Percentiles rank a stretch among this genome's conserved stretches.
Conservation (phyloP, 2,329 filamentous ascomycete genomes). For the Leptographium wingfieldii region DNA sequence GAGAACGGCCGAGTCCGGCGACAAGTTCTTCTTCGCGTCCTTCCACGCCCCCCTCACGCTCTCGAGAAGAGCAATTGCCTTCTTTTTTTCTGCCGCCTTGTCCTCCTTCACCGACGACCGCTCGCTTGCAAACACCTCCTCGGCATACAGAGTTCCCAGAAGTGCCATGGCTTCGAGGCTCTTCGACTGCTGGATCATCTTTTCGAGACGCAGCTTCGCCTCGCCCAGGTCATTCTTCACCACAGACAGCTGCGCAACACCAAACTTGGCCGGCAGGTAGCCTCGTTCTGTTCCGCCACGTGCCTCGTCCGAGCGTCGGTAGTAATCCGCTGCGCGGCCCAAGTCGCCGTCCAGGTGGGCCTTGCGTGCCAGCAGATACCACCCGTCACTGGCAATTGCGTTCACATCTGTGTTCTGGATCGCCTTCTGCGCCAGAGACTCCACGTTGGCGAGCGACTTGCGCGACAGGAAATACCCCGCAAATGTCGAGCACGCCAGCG, state of each 20-base stretch:
- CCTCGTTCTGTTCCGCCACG: conserved; percentile 83
- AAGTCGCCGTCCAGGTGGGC: conserved; percentile 72
- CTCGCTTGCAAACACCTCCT: conserved; percentile 80
- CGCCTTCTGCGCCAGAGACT: conserved; percentile 78
- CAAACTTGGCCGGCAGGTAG: conserved; percentile 90
- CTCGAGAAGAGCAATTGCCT: conserved; percentile 76
- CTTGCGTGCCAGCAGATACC: conserved; percentile 87
- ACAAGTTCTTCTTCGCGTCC: conserved; percentile 72
- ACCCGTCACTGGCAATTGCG: conserved; percentile 91
- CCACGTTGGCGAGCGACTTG: conserved; percentile 69
- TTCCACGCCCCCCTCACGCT: conserved; percentile 81
- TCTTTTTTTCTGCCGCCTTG: conserved; percentile 72
- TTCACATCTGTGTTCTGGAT: conserved; percentile 96
- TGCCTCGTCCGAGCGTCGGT: conserved; percentile 80
- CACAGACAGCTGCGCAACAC: conserved; percentile 78
- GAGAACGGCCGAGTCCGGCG: conserved; percentile 74
- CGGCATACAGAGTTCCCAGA: conserved; percentile 81
- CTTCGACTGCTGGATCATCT: conserved; percentile 78
- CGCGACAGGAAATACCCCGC: conserved; percentile 79
- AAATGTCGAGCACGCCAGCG: conserved; percentile 82
- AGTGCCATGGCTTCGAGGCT: conserved; percentile 83
- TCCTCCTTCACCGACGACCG: conserved; percentile 58
- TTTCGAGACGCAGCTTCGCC: conserved; percentile 86
- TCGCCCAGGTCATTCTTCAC: conserved; percentile 75
- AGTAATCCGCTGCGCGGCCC: conserved; percentile 70